A percentile compares a stretch with the other conserved stretches of the same genome.
These are phyloP conservation scores for Guillardia theta DNA, from an alignment of 78 protist species.

Conservation along the genomic window DNA sequence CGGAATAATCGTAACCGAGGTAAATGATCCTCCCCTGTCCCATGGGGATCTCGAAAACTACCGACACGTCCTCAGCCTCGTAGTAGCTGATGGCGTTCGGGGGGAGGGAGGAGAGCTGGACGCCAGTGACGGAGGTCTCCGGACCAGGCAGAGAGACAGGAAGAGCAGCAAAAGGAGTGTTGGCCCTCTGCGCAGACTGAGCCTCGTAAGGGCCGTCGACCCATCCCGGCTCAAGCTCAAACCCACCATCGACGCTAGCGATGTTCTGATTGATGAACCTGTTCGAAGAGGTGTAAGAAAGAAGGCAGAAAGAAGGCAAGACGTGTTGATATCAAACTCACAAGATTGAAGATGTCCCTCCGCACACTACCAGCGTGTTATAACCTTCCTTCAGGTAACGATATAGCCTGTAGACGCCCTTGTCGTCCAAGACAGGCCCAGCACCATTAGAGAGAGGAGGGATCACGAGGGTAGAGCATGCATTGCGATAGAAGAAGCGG, in stretches of 20 bases:
- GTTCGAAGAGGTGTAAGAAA: neutral
- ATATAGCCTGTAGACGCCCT: conserved; percentile 17
- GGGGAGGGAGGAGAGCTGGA: neutral
- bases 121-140: neutral
- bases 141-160: neutral
- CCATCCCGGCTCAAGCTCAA: neutral
- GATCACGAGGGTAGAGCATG: conserved; percentile 18
- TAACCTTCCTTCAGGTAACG: conserved; percentile 33
- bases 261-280: conserved; percentile 5
- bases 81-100: conserved; percentile 28
- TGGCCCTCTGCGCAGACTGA: neutral
- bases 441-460: neutral
- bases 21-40: neutral
- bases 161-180: neutral
- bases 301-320: neutral
- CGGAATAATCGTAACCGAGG: conserved; percentile 8
- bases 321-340: neutral
- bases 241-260: conserved; percentile 16
- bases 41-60: conserved; percentile 23
- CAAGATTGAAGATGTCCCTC: neutral
- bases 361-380: neutral
- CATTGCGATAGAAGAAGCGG: neutral
- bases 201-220: conserved; percentile 26
- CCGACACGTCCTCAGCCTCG: conserved; percentile 40
- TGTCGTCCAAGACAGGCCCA: neutral